These are phyloP conservation scores for Neurospora cerealis DNA, from an alignment of 495 filamentous ascomycete genomes.

Conservation along the genomic window DNA sequence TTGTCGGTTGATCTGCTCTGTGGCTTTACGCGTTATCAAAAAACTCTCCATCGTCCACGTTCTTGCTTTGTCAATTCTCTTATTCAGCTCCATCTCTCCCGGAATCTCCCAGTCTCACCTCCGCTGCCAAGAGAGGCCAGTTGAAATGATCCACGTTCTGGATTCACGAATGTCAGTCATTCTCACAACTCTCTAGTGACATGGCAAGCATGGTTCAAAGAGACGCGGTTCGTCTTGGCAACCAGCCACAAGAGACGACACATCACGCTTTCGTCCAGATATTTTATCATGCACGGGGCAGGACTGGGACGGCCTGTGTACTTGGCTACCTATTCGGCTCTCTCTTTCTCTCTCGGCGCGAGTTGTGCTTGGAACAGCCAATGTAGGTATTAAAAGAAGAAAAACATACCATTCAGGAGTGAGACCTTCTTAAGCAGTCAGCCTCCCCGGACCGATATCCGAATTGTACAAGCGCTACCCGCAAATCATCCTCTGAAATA, in stretches of 20 bases:
- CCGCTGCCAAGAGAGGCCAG: not conserved
- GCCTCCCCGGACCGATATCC: not conserved
- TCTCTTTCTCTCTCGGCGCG: not conserved
- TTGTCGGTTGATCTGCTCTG: not conserved
- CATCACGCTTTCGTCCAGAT: not conserved
- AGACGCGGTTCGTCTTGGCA: not conserved
- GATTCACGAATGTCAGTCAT: not conserved
- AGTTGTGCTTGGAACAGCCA: not conserved
- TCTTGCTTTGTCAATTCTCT: not conserved
- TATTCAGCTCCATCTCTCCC: not conserved
- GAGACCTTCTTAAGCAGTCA: not conserved
- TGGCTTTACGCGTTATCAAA: not conserved
- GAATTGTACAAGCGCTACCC: not conserved
- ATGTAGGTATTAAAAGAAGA: not conserved
- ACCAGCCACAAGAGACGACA: not conserved
- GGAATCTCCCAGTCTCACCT: not conserved
- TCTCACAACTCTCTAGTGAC: not conserved
- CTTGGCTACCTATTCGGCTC: not conserved
- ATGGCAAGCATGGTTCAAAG: not conserved
- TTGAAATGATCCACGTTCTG: not conserved
- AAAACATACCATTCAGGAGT: not conserved
- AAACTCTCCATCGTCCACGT: not conserved
- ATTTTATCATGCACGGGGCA: not conserved
- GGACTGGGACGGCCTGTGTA: not conserved
- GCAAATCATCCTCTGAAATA: not conserved